Evolutionary conservation across 768 basidiomycete genomes (phyloP).

Genomic region (Pulveroboletus frians): DNA sequence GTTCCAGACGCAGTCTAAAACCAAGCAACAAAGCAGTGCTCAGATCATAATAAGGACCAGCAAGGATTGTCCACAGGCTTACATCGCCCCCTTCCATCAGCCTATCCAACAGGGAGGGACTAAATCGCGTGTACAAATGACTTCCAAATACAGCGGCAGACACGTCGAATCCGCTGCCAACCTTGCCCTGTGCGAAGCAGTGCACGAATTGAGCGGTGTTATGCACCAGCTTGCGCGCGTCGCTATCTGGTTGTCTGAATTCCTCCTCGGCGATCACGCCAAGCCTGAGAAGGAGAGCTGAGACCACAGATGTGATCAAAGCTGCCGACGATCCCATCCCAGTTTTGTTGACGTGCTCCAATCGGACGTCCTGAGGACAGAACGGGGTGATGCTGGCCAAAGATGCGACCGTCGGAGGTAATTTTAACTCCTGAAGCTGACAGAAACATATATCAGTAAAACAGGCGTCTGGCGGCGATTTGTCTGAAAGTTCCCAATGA

Average conservation of each 20-base stretch:
- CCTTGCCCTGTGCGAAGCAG: slow-evolving; percentile 95
- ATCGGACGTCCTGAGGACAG: slow-evolving; percentile 55
- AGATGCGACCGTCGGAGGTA: slow-evolving; percentile 60
- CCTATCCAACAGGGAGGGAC: slow-evolving; percentile 41
- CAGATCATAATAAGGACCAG: background rate
- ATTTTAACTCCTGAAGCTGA: slow-evolving; percentile 58
- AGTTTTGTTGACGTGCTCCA: slow-evolving; percentile 92
- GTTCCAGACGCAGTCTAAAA: slow-evolving; percentile 13
- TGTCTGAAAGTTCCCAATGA: slow-evolving; percentile 24
- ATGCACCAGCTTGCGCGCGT: slow-evolving; percentile 66
- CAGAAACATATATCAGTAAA: background rate
- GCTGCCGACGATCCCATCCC: slow-evolving; percentile 97
- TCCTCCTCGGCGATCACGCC: slow-evolving; percentile 50
- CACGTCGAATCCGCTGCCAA: slow-evolving; percentile 97
- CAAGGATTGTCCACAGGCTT: slow-evolving; percentile 2
- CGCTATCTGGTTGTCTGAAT: slow-evolving; percentile 39
- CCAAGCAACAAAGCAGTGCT: background rate
- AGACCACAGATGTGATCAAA: slow-evolving; percentile 90
- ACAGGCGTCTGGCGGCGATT: background rate
- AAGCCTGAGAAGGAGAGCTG: slow-evolving; percentile 77
- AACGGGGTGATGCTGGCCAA: slow-evolving; percentile 74
- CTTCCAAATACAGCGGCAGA: slow-evolving; percentile 92
- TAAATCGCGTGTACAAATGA: slow-evolving; percentile 87
- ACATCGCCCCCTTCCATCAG: slow-evolving; percentile 24
- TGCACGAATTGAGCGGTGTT: slow-evolving; percentile 94